phyloP scores from a whole-genome alignment of 306 rosid genomes.

The Ammopiptanthus mongolicus region DNA sequence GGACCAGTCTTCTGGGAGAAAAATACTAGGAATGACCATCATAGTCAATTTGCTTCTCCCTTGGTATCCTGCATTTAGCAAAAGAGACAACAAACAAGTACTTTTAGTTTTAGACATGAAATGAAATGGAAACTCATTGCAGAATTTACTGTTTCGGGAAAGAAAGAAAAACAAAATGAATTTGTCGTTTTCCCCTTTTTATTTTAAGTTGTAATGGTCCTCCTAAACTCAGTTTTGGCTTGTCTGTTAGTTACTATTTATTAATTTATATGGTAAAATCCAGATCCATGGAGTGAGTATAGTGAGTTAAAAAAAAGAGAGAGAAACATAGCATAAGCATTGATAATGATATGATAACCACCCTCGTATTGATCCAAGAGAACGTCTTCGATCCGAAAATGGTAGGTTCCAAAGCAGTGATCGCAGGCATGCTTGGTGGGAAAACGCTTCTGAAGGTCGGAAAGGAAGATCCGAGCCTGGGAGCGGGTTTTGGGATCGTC shows the following conservation, averaged over 20 bases:
- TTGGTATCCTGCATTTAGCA: conserved; percentile 50
- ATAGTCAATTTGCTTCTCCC: conserved; percentile 82
- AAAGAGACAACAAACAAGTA: neutral
- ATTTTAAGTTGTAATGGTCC: too few species aligned
- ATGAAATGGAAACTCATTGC: neutral
- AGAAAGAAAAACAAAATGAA: neutral
- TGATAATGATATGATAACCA: neutral
- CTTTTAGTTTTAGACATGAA: neutral
- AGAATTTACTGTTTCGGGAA: neutral
- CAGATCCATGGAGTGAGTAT: neutral
- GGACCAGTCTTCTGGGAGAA: conserved; percentile 96
- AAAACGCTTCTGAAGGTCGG: conserved; percentile 69
- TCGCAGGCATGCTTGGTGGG: conserved; percentile 57
- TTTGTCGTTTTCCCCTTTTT: neutral
- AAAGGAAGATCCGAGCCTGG: conserved; percentile 75
- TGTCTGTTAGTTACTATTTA: neutral
- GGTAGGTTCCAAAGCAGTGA: conserved; percentile 60
- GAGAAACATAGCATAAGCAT: neutral
- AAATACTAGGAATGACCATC: conserved; percentile 97
- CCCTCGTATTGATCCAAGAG: conserved; percentile 69
- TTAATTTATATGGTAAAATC: neutral
- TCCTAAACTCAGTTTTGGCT: neutral
- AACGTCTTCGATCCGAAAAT: conserved; percentile 82
- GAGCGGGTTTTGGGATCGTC: conserved; percentile 70
- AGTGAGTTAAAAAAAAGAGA: too few species aligned